phyloP scores from a whole-genome alignment of 2,329 filamentous ascomycete species.

The Hyphodiscus sp. region DNA sequence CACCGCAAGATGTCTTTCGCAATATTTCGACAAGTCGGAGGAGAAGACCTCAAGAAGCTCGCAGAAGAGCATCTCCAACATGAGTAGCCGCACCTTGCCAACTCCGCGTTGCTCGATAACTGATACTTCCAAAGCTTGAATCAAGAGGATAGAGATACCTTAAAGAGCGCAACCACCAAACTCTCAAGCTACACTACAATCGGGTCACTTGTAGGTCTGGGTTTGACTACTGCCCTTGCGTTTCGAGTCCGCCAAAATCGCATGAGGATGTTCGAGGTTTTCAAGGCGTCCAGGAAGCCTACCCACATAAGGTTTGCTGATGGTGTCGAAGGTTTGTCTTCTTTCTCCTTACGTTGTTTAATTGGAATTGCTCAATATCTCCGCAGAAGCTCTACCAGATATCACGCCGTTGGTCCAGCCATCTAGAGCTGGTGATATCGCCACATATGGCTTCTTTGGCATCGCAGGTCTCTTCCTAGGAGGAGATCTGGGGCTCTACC shows the following conservation, averaged over 20 bases:
- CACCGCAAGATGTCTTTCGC: background rate
- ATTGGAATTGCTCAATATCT: background rate
- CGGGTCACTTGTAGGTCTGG: constrained; percentile 54
- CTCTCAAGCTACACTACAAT: constrained; percentile 49
- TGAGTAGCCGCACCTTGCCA: background rate
- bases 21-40: background rate
- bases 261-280: constrained; percentile 52
- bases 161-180: constrained; percentile 41
- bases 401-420: constrained; percentile 51
- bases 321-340: constrained; percentile 45
- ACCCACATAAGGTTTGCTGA: constrained; percentile 55
- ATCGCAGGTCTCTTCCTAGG: constrained; percentile 57
- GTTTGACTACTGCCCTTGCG: constrained; percentile 51
- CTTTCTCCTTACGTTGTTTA: background rate
- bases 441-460: constrained; percentile 57
- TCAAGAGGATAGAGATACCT: background rate
- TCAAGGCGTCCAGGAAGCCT: constrained; percentile 55
- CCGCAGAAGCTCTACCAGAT: constrained; percentile 53
- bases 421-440: constrained; percentile 50
- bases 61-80: background rate
- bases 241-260: constrained; percentile 50
- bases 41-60: background rate
- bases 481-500: constrained; percentile 55
- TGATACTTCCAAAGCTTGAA: background rate
- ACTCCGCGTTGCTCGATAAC: background rate